phyloP scores from a whole-genome alignment of 208 protist species.

The Wallacemonas sp. region DNA sequence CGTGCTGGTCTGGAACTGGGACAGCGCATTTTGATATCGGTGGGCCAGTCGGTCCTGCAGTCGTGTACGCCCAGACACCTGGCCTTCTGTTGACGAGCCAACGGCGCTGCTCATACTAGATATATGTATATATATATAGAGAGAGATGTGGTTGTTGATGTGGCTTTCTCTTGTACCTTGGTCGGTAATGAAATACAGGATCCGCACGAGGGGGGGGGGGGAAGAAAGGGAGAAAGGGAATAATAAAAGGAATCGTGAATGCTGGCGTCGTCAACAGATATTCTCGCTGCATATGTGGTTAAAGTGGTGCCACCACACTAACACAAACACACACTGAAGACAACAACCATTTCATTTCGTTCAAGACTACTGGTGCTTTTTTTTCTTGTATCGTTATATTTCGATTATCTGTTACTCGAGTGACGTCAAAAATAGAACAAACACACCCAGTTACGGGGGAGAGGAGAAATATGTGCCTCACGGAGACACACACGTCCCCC shows the following conservation, averaged over 20 bases:
- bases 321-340: too few relatives aligned
- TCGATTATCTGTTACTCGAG: neutral
- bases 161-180: too few relatives aligned
- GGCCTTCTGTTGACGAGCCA: neutral
- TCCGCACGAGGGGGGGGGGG: too few relatives aligned
- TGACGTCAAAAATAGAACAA: neutral
- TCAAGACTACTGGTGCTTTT: too few relatives aligned
- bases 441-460: neutral
- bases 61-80: constrained; percentile 26
- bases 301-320: too few relatives aligned
- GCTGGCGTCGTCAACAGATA: too few relatives aligned
- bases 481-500: too few relatives aligned
- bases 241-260: too few relatives aligned
- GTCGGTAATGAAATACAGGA: too few relatives aligned
- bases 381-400: neutral
- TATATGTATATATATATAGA: neutral
- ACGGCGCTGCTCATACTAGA: neutral
- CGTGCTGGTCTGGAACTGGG: constrained; percentile 41
- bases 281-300: too few relatives aligned
- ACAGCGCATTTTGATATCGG: constrained; percentile 44
- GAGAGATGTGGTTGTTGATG: neutral
- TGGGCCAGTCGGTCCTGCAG: constrained; percentile 40
- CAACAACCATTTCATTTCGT: too few relatives aligned
- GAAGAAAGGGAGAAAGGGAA: neutral
- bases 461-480: neutral